Conservation (phyloP, 345 rosid genomes). For the Camelina sativa region DNA sequence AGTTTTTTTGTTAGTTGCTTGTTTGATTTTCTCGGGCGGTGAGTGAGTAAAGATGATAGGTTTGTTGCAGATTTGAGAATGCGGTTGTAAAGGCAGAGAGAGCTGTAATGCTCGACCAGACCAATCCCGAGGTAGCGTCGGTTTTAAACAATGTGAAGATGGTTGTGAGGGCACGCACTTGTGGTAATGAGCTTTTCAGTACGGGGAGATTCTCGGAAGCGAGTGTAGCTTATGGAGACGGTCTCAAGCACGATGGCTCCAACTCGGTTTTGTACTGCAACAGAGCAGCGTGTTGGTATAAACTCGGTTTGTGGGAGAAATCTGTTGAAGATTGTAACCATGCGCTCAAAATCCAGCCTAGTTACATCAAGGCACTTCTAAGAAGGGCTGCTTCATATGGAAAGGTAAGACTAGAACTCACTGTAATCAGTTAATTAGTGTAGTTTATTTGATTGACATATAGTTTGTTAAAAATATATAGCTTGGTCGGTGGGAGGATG, state of each 20-base stretch:
- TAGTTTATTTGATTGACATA: conserved; percentile 26
- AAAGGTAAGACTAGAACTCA: conserved; percentile 57
- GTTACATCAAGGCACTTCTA: conserved; percentile 83
- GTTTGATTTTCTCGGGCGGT: conserved; percentile 27
- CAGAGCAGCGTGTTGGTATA: conserved; percentile 98
- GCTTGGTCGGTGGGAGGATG: conserved; percentile 76
- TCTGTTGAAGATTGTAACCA: conserved; percentile 90
- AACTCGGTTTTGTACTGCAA: conserved; percentile 93
- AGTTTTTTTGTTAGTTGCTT: not conserved
- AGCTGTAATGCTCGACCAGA: conserved; percentile 63
- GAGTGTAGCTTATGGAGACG: conserved; percentile 90
- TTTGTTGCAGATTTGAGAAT: conserved; percentile 91
- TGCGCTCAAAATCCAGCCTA: conserved; percentile 73
- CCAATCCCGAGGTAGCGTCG: conserved; percentile 58
- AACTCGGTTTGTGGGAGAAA: conserved; percentile 84
- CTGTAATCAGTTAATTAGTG: not conserved
- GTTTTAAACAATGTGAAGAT: conserved; percentile 69
- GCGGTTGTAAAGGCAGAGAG: conserved; percentile 83
- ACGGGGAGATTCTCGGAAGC: conserved; percentile 81
- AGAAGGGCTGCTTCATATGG: conserved; percentile 88
- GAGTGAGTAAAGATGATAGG: conserved; percentile 54
- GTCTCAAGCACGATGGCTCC: conserved; percentile 66
- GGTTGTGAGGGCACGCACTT: conserved; percentile 75
- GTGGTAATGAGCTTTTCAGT: conserved; percentile 85
- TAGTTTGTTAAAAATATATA: conserved; percentile 17